Evolutionary conservation across 306 rosid genomes (phyloP).

Genomic region (Begonia fuchsioides): DNA sequence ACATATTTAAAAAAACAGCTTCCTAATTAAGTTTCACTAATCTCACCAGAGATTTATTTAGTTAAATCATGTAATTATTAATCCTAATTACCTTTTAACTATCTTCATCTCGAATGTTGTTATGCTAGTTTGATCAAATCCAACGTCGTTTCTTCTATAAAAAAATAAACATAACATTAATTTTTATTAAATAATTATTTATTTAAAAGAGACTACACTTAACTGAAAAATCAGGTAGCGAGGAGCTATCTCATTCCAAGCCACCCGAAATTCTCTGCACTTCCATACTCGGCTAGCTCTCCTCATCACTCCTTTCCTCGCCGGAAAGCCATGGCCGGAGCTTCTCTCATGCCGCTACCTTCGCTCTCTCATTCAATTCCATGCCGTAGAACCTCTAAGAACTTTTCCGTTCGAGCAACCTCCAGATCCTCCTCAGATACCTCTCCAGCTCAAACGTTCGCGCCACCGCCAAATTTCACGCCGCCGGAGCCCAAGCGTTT

Average conservation of each 20-base stretch:
- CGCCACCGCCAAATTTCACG: conserved; percentile 78
- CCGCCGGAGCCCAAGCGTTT: conserved; percentile 83
- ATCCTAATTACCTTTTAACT: too few relatives aligned
- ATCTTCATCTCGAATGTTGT: too few relatives aligned
- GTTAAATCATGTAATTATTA: too few relatives aligned
- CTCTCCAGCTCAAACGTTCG: conserved; percentile 18
- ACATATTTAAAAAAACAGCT: too few relatives aligned
- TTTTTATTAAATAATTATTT: too few relatives aligned
- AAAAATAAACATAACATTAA: too few relatives aligned
- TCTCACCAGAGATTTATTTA: too few relatives aligned
- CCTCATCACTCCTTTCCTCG: background rate
- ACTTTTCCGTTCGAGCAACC: conserved; percentile 37
- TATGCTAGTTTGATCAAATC: too few relatives aligned
- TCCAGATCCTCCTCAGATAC: conserved; percentile 31
- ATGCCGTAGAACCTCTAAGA: conserved; percentile 14
- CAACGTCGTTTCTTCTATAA: too few relatives aligned
- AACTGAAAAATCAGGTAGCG: background rate
- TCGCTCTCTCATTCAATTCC: conserved; percentile 23
- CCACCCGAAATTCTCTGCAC: conserved; percentile 1
- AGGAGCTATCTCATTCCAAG: background rate
- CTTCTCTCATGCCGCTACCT: conserved; percentile 27
- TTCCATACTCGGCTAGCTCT: background rate
- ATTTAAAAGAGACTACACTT: too few relatives aligned
- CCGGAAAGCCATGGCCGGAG: conserved; percentile 33
- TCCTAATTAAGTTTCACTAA: too few relatives aligned